Evolutionary conservation across 148 eudicot species (phyloP).

Genomic region (Amaranthus hypochondriacus): DNA sequence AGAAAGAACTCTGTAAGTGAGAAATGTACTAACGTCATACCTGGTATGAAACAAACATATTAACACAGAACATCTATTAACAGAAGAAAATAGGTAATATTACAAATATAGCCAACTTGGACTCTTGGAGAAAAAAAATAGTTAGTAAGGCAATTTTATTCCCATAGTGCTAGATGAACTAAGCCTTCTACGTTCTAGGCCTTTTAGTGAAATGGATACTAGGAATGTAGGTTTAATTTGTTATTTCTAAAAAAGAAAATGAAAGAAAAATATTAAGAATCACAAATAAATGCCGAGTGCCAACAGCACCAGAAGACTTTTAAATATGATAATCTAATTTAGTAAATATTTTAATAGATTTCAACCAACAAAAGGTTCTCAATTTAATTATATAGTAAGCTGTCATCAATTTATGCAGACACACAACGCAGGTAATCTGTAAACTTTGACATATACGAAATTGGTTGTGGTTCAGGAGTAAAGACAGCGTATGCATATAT

Average conservation of each 20-base stretch:
- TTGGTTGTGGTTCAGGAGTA: neutral
- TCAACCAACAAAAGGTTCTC: neutral
- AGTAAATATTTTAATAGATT: neutral
- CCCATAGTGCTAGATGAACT: neutral
- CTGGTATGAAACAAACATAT: slow-evolving; percentile 38
- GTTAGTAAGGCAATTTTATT: neutral
- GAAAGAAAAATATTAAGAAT: neutral
- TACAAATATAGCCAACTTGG: neutral
- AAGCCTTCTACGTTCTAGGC: neutral
- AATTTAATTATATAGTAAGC: neutral
- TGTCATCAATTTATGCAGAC: neutral
- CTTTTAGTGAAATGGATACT: neutral
- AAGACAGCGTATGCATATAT: neutral
- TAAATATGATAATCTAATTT: no score
- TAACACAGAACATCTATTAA: neutral
- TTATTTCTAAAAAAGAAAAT: neutral
- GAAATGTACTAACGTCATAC: slow-evolving; percentile 82
- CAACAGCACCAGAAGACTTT: no score
- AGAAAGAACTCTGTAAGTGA: slow-evolving; percentile 51
- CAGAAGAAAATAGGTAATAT: neutral
- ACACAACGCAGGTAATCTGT: neutral
- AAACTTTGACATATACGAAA: neutral
- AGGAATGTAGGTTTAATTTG: neutral
- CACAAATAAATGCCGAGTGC: no score
- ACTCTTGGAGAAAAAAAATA: neutral